Evolutionary conservation across 108 stramenopile genomes (phyloP).

Genomic region (Nitzschia palea): DNA sequence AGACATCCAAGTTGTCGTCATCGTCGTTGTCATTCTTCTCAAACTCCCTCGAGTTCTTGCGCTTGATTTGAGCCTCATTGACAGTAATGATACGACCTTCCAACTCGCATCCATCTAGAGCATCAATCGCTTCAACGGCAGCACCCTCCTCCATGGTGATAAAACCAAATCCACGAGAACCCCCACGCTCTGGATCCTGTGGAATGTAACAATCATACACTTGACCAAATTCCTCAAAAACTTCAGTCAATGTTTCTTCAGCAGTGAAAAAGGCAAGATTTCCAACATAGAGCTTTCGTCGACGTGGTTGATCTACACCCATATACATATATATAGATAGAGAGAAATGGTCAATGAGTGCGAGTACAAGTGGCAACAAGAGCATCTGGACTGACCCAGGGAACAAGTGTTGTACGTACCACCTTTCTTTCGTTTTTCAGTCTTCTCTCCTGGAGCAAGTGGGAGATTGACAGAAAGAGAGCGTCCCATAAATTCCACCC

Average conservation of each 20-base stretch:
- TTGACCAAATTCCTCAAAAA: constrained; percentile 72
- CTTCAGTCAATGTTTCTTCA: constrained; percentile 49
- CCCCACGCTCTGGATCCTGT: constrained; percentile 59
- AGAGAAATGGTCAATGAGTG: no score
- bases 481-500: constrained; percentile 61
- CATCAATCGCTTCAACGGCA: constrained; percentile 62
- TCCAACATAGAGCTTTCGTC: constrained; percentile 74
- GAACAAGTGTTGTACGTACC: no score
- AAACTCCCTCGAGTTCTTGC: constrained; percentile 2
- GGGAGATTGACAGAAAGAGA: constrained; percentile 57
- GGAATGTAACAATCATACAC: constrained; percentile 82
- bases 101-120: constrained; percentile 79
- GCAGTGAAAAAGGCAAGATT: constrained; percentile 79
- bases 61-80: constrained; percentile 72
- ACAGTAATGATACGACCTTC: constrained; percentile 82
- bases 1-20: no score
- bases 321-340: no score
- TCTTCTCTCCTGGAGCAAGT: constrained; percentile 58
- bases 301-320: neutral
- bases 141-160: constrained; percentile 77
- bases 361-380: no score
- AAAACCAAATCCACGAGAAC: constrained; percentile 86
- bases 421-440: neutral
- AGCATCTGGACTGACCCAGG: no score
- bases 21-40: neutral